Evolutionary conservation across 306 rosid species (phyloP).

Genomic region (Glycine soja): DNA sequence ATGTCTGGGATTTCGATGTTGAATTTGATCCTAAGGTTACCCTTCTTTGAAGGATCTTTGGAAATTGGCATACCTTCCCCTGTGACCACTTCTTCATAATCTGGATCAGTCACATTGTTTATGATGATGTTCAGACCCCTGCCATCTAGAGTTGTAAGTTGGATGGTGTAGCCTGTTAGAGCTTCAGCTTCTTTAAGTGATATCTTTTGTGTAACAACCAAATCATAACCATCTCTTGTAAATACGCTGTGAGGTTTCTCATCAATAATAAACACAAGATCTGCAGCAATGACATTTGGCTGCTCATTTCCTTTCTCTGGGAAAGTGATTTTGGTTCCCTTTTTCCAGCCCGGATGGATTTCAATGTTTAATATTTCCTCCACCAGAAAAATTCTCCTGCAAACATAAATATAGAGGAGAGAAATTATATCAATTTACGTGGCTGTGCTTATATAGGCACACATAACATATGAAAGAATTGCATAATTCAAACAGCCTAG

Average conservation of each 20-base stretch:
- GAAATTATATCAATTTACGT: conserved; percentile 8
- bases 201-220: conserved; percentile 65
- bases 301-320: conserved; percentile 87
- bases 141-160: conserved; percentile 75
- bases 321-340: conserved; percentile 93
- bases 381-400: conserved; percentile 72
- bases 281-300: conserved; percentile 74
- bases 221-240: conserved; percentile 86
- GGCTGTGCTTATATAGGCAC: conserved; percentile 5
- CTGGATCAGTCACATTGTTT: conserved; percentile 62
- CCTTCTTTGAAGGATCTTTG: conserved; percentile 78
- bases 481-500: not conserved
- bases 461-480: conserved; percentile 5
- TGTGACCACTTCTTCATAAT: conserved; percentile 73
- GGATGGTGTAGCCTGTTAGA: conserved; percentile 63
- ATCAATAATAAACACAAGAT: conserved; percentile 77
- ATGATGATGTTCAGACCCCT: conserved; percentile 67
- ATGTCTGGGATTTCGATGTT: conserved; percentile 60
- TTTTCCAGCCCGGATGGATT: conserved; percentile 95
- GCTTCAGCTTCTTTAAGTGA: conserved; percentile 76
- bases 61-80: conserved; percentile 92
- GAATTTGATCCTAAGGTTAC: conserved; percentile 83
- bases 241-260: conserved; percentile 85
- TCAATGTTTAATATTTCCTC: conserved; percentile 87
- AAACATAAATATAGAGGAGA: conserved; percentile 1